These are phyloP conservation scores for Cercospora sojina DNA, from an alignment of 2,329 filamentous ascomycete genomes.

Conservation along the genomic window DNA sequence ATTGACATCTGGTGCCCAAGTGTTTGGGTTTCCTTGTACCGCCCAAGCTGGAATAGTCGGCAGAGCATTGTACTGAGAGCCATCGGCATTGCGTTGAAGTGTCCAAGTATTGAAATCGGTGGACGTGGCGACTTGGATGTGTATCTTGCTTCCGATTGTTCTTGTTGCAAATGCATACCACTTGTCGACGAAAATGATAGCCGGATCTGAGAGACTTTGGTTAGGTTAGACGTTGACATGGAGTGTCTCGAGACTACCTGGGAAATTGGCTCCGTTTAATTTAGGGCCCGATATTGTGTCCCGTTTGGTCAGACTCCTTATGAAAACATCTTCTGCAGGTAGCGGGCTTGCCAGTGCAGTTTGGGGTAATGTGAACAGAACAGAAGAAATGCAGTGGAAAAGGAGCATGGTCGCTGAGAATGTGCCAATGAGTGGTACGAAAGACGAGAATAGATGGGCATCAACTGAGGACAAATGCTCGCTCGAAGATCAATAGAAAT, in stretches of 20 bases:
- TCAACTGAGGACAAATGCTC: background rate
- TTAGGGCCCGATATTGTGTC: conserved; percentile 28
- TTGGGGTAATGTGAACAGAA: background rate
- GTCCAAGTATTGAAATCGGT: conserved; percentile 39
- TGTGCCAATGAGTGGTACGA: background rate
- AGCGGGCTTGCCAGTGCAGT: background rate
- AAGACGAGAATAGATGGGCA: background rate
- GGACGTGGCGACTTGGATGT: conserved; percentile 43
- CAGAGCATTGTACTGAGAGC: conserved; percentile 53
- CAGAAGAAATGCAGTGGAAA: background rate
- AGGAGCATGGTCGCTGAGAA: background rate
- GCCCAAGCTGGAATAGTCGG: conserved; percentile 55
- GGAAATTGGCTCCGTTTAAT: conserved; percentile 48
- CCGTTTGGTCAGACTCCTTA: background rate
- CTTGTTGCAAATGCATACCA: conserved; percentile 45
- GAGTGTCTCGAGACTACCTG: conserved; percentile 31
- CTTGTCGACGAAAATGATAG: conserved; percentile 35
- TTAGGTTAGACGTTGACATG: conserved; percentile 28
- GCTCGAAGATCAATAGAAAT: background rate
- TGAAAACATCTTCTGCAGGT: background rate
- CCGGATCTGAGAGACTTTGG: conserved; percentile 34
- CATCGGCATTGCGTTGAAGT: conserved; percentile 40
- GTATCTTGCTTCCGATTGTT: conserved; percentile 37
- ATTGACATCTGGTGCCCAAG: conserved; percentile 63
- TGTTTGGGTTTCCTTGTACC: conserved; percentile 48